Base-by-base conservation (phyloP, 805 yeast species). In the Wickerhamomyces sydowiorum region DNA sequence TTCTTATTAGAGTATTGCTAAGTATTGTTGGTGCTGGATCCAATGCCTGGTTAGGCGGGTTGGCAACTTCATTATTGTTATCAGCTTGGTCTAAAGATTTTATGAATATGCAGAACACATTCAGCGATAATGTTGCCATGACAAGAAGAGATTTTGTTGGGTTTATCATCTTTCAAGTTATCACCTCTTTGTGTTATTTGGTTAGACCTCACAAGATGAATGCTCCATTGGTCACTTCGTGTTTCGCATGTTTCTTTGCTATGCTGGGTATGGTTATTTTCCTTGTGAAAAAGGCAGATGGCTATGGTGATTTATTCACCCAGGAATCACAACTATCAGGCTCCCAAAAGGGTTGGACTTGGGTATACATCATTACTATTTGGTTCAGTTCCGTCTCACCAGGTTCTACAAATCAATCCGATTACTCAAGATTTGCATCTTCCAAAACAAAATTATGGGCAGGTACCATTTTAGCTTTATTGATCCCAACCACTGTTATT, bases 11-110 rank as follows among this genome's bases (percentile, higher is more conserved):
- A 55, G 63, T 71, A 9, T 50, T 73, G 32, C 56, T 76, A 49
- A 62, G 73, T 32, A 62, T 75, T 35, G 75, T 76, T 19, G 70
- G 69, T 60, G 74, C 66, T 45, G 79, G 72, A 1, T 65, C 73
- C 1, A 62, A 68, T 42, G 65, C 72, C 7, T 72, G 70, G 66
- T 39, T 71, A 39, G 76, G 77, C 37, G 73, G 73, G 1, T 51
- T 65, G 18, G 61, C 69, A 50, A 42, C 70, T 2, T 63, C 61
- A 39, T 52, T 64, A 47, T 56, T 72, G 35, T 44, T 72, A 24
- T 59, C 68, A 23, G 57, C 72, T 14, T 68, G 69, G 65, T 66
- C 71, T 18, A 61, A 58, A 38, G 64, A 59, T 36, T 72, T 63
- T 44, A 40, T 45, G 46, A 5, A 54, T 34, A 57, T 68, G 60